phyloP scores from a whole-genome alignment of 345 rosid species.

The Citrus australasica region DNA sequence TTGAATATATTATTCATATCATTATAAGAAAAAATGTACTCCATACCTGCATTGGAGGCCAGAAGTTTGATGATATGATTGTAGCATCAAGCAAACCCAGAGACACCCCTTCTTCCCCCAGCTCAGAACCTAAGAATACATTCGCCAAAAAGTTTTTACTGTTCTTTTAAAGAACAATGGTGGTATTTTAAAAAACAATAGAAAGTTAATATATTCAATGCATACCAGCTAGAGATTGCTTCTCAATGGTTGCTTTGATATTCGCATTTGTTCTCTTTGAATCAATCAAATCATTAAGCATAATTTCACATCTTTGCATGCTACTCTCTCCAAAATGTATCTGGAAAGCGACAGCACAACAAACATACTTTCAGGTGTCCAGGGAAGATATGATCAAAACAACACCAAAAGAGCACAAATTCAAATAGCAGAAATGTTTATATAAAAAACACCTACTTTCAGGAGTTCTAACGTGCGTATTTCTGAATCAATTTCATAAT shows the following conservation, averaged over 20 bases:
- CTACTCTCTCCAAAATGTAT: slow-evolving; percentile 96
- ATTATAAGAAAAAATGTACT: neutral
- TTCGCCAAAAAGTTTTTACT: neutral
- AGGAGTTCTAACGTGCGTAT: slow-evolving; percentile 97
- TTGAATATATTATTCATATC: neutral
- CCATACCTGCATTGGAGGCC: slow-evolving; percentile 95
- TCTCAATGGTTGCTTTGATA: slow-evolving; percentile 55
- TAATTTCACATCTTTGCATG: slow-evolving; percentile 97
- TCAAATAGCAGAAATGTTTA: neutral
- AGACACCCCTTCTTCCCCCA: slow-evolving; percentile 42
- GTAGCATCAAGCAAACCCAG: slow-evolving; percentile 71
- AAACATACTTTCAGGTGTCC: slow-evolving; percentile 3
- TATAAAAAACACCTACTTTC: slow-evolving; percentile 47
- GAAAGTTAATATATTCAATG: neutral
- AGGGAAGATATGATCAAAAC: neutral
- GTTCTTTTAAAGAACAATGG: neutral
- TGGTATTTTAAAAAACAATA: too few relatives aligned
- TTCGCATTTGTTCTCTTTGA: slow-evolving; percentile 91
- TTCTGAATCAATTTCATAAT: slow-evolving; percentile 89
- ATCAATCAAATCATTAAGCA: slow-evolving; percentile 94
- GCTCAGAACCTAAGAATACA: slow-evolving; percentile 39
- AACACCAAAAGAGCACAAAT: slow-evolving; percentile 1
- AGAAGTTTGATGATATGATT: slow-evolving; percentile 87
- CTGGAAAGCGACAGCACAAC: slow-evolving; percentile 32
- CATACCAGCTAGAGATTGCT: slow-evolving; percentile 56